These are phyloP conservation scores for Aspergillus diversus DNA, from an alignment of 495 filamentous ascomycete genomes.

Conservation along the genomic window DNA sequence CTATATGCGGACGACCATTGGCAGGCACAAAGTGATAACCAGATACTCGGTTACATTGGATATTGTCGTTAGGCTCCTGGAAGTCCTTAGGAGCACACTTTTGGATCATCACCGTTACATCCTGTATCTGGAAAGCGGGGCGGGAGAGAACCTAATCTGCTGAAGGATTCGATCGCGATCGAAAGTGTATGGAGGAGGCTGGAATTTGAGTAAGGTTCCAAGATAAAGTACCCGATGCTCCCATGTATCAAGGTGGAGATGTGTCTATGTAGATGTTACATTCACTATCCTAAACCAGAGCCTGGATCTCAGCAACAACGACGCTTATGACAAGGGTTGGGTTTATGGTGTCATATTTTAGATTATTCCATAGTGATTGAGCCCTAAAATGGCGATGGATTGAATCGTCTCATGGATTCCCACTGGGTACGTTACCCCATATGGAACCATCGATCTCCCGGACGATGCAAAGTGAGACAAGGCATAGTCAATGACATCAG, in stretches of 20 bases:
- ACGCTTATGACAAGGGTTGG: too few relatives aligned
- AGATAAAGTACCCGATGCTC: not conserved
- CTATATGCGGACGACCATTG: not conserved
- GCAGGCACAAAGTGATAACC: not conserved
- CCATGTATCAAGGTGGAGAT: not conserved
- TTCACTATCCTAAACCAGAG: not conserved
- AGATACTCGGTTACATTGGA: not conserved
- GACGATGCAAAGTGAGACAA: not conserved
- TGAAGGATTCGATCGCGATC: not conserved
- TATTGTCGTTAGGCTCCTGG: not conserved
- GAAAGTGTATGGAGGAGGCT: not conserved
- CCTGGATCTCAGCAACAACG: too few relatives aligned
- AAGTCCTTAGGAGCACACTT: not conserved
- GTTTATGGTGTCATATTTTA: too few relatives aligned
- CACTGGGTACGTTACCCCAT: too few relatives aligned
- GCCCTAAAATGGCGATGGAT: not conserved
- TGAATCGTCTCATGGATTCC: not conserved
- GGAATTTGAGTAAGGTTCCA: not conserved
- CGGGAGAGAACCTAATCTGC: conserved; percentile 1
- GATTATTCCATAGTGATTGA: too few relatives aligned
- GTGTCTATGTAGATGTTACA: conserved; percentile 1
- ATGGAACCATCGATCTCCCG: not conserved
- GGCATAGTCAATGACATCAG: not conserved
- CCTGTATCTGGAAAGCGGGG: not conserved
- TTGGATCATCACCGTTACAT: not conserved